Evolutionary conservation across 1,139 yeast genomes (phyloP).

Genomic region (Ogataea hybrid): DNA sequence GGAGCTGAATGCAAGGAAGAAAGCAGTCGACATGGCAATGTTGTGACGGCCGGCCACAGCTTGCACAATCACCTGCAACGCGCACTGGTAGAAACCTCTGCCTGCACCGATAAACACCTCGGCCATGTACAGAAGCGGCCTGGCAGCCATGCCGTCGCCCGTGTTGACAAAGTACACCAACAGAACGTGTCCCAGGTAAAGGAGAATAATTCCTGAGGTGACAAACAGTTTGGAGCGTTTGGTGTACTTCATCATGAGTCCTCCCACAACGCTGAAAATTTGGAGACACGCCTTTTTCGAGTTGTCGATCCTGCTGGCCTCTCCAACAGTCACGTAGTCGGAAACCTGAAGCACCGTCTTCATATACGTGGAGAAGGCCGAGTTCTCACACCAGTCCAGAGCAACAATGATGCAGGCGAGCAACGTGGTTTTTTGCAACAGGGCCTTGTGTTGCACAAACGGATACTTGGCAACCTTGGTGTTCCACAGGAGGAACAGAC

Average conservation of each 20-base stretch:
- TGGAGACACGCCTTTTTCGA: constrained; percentile 7
- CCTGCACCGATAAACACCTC: too few species aligned
- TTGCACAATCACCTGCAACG: too few species aligned
- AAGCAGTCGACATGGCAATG: too few species aligned
- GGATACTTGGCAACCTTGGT: too few species aligned
- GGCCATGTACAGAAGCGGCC: too few species aligned
- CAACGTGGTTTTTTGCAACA: too few species aligned
- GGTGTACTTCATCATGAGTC: constrained; percentile 4
- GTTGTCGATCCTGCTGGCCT: constrained; percentile 4
- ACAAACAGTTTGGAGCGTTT: constrained; percentile 3
- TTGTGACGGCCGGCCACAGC: too few species aligned
- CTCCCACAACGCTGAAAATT: constrained; percentile 3
- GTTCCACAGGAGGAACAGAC: too few species aligned
- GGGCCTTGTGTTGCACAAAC: too few species aligned
- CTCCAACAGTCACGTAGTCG: constrained; percentile 5
- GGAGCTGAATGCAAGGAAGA: too few species aligned
- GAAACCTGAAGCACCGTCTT: constrained; percentile 4
- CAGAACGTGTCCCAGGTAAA: neutral
- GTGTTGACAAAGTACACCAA: neutral
- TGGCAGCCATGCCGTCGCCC: too few species aligned
- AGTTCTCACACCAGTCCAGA: constrained; percentile 4
- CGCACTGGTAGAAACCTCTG: too few species aligned
- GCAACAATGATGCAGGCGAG: constrained; percentile 2
- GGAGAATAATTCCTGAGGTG: neutral
- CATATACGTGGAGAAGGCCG: constrained; percentile 3